These are phyloP conservation scores for Malassezia sp. DNA, from an alignment of 1,284 basidiomycete genomes.

Conservation along the genomic window DNA sequence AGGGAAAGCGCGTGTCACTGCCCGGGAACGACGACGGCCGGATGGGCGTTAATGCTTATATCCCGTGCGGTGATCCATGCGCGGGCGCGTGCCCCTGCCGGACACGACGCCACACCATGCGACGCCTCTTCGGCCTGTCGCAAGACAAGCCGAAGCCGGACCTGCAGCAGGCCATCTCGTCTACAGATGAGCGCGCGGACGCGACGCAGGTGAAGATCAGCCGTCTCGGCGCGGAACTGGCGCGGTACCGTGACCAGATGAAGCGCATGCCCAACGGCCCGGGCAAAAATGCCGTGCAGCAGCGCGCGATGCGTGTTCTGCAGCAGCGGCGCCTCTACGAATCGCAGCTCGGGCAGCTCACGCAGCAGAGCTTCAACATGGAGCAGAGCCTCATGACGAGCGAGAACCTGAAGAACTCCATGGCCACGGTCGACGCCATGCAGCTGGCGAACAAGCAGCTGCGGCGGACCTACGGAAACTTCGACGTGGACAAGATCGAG, in stretches of 20 bases:
- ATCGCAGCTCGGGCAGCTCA: conserved; percentile 72
- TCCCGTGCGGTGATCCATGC: background rate
- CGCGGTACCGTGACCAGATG: conserved; percentile 91
- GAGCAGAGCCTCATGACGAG: conserved; percentile 90
- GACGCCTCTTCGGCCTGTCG: conserved; percentile 48
- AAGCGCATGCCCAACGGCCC: conserved; percentile 82
- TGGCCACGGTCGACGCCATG: conserved; percentile 99
- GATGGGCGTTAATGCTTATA: background rate
- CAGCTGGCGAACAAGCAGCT: conserved; percentile 94
- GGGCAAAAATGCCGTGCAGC: conserved; percentile 88
- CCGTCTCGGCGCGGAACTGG: conserved; percentile 87
- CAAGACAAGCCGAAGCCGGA: conserved; percentile 58
- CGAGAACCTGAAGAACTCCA: conserved; percentile 96
- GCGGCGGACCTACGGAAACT: conserved; percentile 90
- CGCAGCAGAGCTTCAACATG: conserved; percentile 98
- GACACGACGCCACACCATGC: conserved; percentile 33
- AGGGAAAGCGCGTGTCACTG: background rate
- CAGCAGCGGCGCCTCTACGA: conserved; percentile 98
- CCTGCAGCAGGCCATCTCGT: conserved; percentile 78
- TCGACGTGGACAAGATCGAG: conserved; percentile 96
- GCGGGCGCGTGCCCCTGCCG: background rate
- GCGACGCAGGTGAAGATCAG: conserved; percentile 92
- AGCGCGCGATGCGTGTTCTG: conserved; percentile 82
- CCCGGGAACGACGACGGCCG: background rate
- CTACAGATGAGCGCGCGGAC: conserved; percentile 79